These are phyloP conservation scores for Tephrocybe sp. DNA, from an alignment of 768 basidiomycete species.

Conservation along the genomic window DNA sequence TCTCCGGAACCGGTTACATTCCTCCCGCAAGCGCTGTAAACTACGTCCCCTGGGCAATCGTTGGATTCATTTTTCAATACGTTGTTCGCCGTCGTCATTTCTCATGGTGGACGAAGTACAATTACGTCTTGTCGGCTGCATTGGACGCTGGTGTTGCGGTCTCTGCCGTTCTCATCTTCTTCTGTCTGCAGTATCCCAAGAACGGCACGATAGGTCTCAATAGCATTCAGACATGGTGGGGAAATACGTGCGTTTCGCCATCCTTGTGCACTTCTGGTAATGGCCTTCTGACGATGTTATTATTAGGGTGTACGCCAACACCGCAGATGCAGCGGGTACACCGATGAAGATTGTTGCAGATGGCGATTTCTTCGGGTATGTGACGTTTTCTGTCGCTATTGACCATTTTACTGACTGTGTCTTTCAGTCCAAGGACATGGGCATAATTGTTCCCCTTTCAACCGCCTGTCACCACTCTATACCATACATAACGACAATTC, in stretches of 20 bases:
- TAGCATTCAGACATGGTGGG: constrained; percentile 69
- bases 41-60: constrained; percentile 66
- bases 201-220: constrained; percentile 58
- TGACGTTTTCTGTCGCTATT: background rate
- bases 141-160: constrained; percentile 71
- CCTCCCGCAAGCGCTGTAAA: constrained; percentile 70
- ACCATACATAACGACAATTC: too few species aligned
- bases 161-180: constrained; percentile 39
- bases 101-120: constrained; percentile 72
- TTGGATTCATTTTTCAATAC: constrained; percentile 68
- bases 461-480: too few species aligned
- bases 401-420: background rate
- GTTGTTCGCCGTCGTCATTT: constrained; percentile 58
- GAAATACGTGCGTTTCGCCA: constrained; percentile 54
- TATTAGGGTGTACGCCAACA: constrained; percentile 35
- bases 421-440: constrained; percentile 19
- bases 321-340: constrained; percentile 39
- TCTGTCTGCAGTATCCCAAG: constrained; percentile 57
- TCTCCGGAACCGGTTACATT: constrained; percentile 58
- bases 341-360: constrained; percentile 32
- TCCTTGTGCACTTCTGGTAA: too few species aligned
- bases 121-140: constrained; percentile 71
- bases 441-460: background rate
- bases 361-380: constrained; percentile 33
- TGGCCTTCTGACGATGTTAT: background rate